phyloP scores from a whole-genome alignment of 2,329 filamentous ascomycete genomes.

The Cercospora sesami region DNA sequence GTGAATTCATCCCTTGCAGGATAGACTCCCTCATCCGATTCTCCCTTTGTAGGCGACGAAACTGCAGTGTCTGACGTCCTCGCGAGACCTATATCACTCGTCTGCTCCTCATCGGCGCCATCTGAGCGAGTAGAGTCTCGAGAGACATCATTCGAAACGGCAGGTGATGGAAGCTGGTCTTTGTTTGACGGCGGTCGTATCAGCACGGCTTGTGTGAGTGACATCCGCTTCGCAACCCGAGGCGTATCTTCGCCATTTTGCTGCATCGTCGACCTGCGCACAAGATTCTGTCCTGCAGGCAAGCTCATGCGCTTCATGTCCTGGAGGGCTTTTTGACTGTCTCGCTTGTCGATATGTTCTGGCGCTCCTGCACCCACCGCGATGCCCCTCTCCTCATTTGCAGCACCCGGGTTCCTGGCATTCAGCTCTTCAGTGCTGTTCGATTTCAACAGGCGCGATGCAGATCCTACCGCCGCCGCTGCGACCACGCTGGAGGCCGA shows the following conservation, averaged over 20 bases:
- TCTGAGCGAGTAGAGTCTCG: constrained; percentile 5
- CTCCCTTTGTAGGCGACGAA: constrained; percentile 19
- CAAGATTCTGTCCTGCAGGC: constrained; percentile 15
- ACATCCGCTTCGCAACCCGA: constrained; percentile 11
- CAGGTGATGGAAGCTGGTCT: constrained; percentile 9
- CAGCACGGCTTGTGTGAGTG: constrained; percentile 12
- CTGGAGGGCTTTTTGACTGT: constrained; percentile 20
- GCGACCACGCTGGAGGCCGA: constrained; percentile 16
- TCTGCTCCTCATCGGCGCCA: constrained; percentile 8
- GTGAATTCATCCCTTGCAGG: constrained; percentile 27
- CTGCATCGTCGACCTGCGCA: constrained; percentile 13
- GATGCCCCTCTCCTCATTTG: constrained; percentile 4
- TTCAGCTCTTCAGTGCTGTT: background rate
- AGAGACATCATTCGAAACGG: background rate
- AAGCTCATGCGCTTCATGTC: constrained; percentile 23
- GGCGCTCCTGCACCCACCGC: background rate
- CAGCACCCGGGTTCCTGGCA: background rate
- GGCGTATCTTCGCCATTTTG: background rate
- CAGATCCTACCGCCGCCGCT: constrained; percentile 17
- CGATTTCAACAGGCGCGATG: background rate
- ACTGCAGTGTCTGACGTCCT: constrained; percentile 42
- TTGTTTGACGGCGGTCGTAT: constrained; percentile 6
- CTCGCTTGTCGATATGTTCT: constrained; percentile 16
- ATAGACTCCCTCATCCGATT: constrained; percentile 15
- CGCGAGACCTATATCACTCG: constrained; percentile 43